Evolutionary conservation across 257 asterid genomes (phyloP), one percentile per base, ranked within the genome.

Genomic region (Solanum sejunctum): DNA sequence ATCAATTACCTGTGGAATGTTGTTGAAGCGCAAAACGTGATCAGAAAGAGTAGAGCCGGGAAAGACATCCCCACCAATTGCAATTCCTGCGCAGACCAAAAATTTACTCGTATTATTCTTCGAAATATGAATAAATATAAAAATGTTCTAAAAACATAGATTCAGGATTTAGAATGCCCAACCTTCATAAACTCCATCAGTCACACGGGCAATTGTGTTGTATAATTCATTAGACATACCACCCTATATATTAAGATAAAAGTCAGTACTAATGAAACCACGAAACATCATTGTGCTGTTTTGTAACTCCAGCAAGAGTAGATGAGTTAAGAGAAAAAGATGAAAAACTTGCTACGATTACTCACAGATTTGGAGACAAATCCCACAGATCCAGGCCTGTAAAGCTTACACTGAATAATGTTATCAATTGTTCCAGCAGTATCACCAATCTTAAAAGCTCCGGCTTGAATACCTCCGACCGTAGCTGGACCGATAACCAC

Each of bases 1-100:
- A 69, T 36, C 26, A 77, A 43, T 77, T 88, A 94, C 99, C 98
- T 94, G 99, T 84, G 99, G 98, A 57, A 97, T 97, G 85, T 97
- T 97, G 92, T 94, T 97, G 85, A 97, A 97, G 84, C 99, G 95
- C 89, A 97, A 88, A 88, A 97, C 99, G 84, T 97, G 99, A 91
- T 97, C 99, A 87, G 99, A 95, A 80, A 97, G 98, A 58, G 99
- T 95, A 21, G 99, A 97, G 11, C 99, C 99, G 77, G 99, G 99
- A 87, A 97, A 95, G 88, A 97, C 99, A 85, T 97, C 99, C 86
- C 99, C 99, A 83, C 99, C 99, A 84, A 95, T 97, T 57, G 99
- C 99, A 92, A 97, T 95, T 78, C 99, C 99, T 95, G 84, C 23
- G 66, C 21, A 63, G 55, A 82, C 81, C 83, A 87, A 56, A 51